Evolutionary conservation across 2,329 filamentous ascomycete genomes (phyloP).

Genomic region (Metarhizium rileyi): DNA sequence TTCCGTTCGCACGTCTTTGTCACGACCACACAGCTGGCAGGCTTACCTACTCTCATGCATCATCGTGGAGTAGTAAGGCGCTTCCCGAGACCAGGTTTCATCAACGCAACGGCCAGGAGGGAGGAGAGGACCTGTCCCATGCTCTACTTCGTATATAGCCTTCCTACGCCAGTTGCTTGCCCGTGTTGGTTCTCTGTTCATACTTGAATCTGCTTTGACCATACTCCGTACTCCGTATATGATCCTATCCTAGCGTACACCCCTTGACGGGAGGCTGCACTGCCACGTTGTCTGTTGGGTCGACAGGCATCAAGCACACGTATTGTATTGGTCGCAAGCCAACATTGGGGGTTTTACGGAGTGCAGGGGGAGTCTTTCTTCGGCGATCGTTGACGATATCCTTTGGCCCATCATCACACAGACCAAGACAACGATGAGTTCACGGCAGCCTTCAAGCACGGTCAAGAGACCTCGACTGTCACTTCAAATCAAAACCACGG

Average conservation of each 20-base stretch:
- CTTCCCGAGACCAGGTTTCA: background rate
- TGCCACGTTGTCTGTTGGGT: background rate
- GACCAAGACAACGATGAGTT: conserved; percentile 11
- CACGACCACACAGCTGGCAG: too few relatives aligned
- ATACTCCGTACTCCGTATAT: too few relatives aligned
- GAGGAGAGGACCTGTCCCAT: background rate
- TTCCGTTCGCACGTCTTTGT: background rate
- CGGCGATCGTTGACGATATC: background rate
- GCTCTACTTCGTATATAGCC: background rate
- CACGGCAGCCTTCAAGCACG: conserved; percentile 10
- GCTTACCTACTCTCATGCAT: too few relatives aligned
- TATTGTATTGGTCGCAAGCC: background rate
- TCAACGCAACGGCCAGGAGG: too few relatives aligned
- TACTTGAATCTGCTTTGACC: background rate
- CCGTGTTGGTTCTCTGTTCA: background rate
- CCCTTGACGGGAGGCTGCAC: background rate
- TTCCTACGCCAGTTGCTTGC: background rate
- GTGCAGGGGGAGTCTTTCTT: too few relatives aligned
- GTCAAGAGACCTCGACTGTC: conserved; percentile 46
- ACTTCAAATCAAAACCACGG: conserved; percentile 40
- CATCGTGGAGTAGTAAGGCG: background rate
- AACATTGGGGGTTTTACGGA: background rate
- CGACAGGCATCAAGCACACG: background rate
- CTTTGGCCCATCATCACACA: background rate
- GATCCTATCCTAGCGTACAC: background rate